A percentile compares a stretch with the other conserved stretches of the same genome.
phyloP scores from a whole-genome alignment of 2,329 filamentous ascomycete genomes.

The Myriosclerotinia scirpicola region DNA sequence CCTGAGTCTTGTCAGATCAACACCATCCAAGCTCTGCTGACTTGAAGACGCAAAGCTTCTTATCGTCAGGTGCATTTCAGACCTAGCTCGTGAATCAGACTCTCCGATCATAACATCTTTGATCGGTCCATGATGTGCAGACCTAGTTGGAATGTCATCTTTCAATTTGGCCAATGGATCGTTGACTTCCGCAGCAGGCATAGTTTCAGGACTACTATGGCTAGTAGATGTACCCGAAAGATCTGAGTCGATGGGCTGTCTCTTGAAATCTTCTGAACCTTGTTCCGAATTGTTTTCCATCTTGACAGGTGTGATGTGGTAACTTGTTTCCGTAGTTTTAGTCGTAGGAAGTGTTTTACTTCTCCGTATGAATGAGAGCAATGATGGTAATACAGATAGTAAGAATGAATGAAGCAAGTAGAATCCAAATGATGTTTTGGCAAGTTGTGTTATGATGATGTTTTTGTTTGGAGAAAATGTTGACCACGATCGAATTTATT shows the following conservation, averaged over 20 bases:
- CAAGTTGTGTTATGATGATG: background rate
- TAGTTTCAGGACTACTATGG: background rate
- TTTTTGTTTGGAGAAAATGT: background rate
- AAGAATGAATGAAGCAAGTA: background rate
- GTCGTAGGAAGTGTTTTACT: background rate
- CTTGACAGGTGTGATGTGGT: background rate
- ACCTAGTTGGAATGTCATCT: background rate
- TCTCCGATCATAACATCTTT: background rate
- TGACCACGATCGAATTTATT: rapidly evolving
- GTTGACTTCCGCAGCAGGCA: background rate
- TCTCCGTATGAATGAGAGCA: background rate
- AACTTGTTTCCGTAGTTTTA: background rate
- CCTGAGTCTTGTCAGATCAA: background rate
- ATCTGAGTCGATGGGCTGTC: background rate
- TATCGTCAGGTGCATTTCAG: background rate
- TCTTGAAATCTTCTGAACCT: background rate
- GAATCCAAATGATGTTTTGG: background rate
- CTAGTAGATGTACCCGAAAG: background rate
- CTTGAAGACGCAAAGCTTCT: background rate
- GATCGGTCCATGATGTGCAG: background rate
- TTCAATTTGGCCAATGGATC: background rate
- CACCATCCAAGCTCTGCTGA: background rate
- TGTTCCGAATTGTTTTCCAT: background rate
- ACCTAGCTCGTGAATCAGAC: background rate
- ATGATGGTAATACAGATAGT: background rate